Base-by-base conservation (phyloP, 1,284 basidiomycete genomes). In the Boletus smithii region DNA sequence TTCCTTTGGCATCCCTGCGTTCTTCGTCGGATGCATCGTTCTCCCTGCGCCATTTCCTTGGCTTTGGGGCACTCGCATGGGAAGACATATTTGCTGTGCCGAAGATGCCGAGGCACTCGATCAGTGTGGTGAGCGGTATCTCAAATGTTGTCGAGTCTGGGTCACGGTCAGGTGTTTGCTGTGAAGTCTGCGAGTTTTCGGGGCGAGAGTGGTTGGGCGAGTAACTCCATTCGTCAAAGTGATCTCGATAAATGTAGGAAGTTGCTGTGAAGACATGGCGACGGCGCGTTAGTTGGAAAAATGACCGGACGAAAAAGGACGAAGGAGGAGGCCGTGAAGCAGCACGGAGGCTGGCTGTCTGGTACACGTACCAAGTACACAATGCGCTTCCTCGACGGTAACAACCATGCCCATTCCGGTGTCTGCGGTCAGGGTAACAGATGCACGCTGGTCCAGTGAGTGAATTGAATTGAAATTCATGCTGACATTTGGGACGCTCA, bases 81-180 rank as follows among this genome's bases (percentile, higher is more conserved):
- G 61, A 57, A 10, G 67, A 53, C 43, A 60, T 62, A 36, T 61
- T 71, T 2, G 88, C 89, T 6, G 91, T 90, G 10, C 94, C 93
- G 60, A 95, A 97, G 47, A 97, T 85, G 64, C 95, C 93, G 34
- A 97, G 75, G 58, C 91, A 94, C 58, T 95, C 91, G 48, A 95
- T 78, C 46, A 95, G 70, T 1, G 85, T 85, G 60, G 83, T 80
- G 26, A 97, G 77, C 4, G 85, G 85, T 48, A 97, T 76, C 63
- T 95, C 91, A 60, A 97, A 92, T 1, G 78, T 75, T 8, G 74
- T 78, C 39, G 48, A 51, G 23, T 51, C 56, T 27, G 46, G 31
- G 23, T 55, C 57, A 7, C 43, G 44, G 18, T 47, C 53, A 30
- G 51, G 46, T 10, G 56, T 42, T 13, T 44, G 33, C 18, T 52